Evolutionary conservation across 1,284 basidiomycete species (phyloP).

Genomic region (Melampsora medusae): DNA sequence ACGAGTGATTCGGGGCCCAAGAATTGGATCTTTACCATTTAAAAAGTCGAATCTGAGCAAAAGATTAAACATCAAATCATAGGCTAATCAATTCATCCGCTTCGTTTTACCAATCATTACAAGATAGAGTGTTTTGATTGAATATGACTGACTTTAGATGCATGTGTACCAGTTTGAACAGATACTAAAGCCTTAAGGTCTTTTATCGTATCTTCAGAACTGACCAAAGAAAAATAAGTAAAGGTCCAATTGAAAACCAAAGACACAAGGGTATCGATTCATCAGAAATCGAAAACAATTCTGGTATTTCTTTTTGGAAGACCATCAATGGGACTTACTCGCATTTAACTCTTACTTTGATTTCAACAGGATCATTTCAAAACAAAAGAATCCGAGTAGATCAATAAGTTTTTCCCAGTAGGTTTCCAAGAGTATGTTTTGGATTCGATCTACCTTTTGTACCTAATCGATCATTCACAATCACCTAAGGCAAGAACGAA

Average conservation of each 20-base stretch:
- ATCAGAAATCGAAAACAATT: too few species aligned
- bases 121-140: neutral
- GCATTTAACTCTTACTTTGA: constrained; percentile 59
- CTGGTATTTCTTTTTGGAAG: too few species aligned
- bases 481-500: constrained; percentile 63
- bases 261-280: neutral
- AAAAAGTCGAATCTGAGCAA: constrained; percentile 84
- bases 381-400: constrained; percentile 9
- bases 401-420: neutral
- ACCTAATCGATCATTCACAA: constrained; percentile 93
- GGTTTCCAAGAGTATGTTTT: neutral
- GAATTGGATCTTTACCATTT: constrained; percentile 70
- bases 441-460: constrained; percentile 71
- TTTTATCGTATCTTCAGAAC: constrained; percentile 90
- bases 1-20: neutral
- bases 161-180: constrained; percentile 87
- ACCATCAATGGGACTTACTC: neutral
- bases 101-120: neutral
- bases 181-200: constrained; percentile 95
- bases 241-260: neutral
- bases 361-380: constrained; percentile 62
- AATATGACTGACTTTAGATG: constrained; percentile 53
- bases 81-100: neutral
- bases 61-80: constrained; percentile 35
- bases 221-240: constrained; percentile 51